phyloP scores from a whole-genome alignment of 306 rosid species.

The Trifolium dubium region DNA sequence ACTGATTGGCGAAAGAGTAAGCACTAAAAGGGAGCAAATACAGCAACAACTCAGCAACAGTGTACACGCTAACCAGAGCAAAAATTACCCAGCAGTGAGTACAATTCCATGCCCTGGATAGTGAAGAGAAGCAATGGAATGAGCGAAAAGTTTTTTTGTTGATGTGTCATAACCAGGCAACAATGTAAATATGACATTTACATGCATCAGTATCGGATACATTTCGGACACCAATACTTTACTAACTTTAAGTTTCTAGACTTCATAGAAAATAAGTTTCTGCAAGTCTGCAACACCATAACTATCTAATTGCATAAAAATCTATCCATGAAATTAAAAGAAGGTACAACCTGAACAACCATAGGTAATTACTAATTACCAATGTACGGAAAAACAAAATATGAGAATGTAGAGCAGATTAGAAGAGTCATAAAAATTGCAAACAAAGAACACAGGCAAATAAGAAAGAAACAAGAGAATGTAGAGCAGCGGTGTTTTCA shows the following conservation, averaged over 20 bases:
- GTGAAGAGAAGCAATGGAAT: constrained; percentile 1
- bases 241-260: background rate
- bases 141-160: background rate
- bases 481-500: background rate
- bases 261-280: background rate
- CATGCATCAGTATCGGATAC: background rate
- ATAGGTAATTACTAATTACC: constrained; percentile 3
- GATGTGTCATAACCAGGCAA: background rate
- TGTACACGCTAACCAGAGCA: background rate
- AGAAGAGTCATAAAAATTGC: background rate
- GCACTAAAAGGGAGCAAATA: background rate
- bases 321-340: constrained; percentile 6
- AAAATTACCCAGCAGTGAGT: background rate
- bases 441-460: background rate
- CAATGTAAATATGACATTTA: background rate
- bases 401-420: too few relatives aligned
- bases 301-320: constrained; percentile 7
- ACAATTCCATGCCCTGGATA: background rate
- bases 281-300: background rate
- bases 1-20: background rate
- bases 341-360: constrained; percentile 11
- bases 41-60: background rate
- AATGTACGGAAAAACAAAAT: constrained; percentile 28
- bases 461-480: constrained; percentile 8
- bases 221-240: background rate